Evolutionary conservation across 345 rosid species (phyloP).

Genomic region (Gossypium thurberi): DNA sequence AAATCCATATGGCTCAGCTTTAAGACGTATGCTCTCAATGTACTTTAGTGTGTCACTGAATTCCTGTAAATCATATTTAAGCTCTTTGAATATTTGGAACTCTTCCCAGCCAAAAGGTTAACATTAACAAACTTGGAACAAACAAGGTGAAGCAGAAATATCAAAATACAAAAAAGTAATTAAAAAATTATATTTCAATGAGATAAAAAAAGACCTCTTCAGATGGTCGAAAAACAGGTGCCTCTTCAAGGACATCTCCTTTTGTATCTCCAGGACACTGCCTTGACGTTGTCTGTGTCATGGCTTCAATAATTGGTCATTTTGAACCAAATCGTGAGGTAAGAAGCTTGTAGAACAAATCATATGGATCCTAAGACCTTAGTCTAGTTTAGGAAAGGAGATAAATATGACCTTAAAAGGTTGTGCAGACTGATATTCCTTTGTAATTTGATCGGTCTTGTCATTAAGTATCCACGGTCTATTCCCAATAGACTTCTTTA

Average conservation of each 20-base stretch:
- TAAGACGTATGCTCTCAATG: conserved; percentile 45
- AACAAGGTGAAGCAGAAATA: conserved; percentile 13
- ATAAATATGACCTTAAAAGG: conserved; percentile 19
- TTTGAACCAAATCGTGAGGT: conserved; percentile 9
- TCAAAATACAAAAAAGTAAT: conserved; percentile 9
- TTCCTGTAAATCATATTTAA: conserved; percentile 45
- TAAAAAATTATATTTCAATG: not conserved
- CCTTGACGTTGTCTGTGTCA: conserved; percentile 32
- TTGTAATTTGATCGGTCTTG: conserved; percentile 13
- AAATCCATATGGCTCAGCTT: conserved; percentile 55
- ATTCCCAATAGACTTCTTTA: conserved; percentile 19
- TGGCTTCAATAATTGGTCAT: conserved; percentile 16
- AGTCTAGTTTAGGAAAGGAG: not conserved
- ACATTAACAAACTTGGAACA: conserved; percentile 16
- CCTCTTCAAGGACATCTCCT: conserved; percentile 39
- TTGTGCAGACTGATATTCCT: conserved; percentile 15
- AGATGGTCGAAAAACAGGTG: conserved; percentile 57
- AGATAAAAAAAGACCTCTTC: conserved; percentile 43
- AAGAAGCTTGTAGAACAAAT: conserved; percentile 1
- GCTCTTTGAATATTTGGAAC: conserved; percentile 16
- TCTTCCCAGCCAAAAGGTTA: conserved; percentile 7
- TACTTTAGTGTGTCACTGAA: conserved; percentile 51
- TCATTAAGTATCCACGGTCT: conserved; percentile 35
- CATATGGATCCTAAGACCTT: not conserved
- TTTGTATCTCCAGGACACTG: conserved; percentile 30